phyloP scores from a whole-genome alignment of 345 rosid species.

The Rhodamnia argentea region DNA sequence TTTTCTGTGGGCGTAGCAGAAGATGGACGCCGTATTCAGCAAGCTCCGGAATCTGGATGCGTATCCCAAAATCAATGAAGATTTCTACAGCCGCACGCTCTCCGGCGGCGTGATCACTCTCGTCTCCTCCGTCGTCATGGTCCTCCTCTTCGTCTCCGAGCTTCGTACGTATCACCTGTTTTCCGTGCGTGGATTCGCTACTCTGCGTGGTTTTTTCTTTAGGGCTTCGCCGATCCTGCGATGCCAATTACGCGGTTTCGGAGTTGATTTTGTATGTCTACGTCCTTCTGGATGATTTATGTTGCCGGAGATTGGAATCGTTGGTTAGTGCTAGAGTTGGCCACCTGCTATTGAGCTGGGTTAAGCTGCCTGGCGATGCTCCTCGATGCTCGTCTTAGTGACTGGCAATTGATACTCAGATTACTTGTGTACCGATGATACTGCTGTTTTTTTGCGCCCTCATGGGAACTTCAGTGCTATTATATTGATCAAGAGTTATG shows the following conservation, averaged over 20 bases:
- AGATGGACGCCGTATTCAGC: slow-evolving; percentile 64
- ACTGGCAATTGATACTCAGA: background rate
- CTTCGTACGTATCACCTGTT: slow-evolving; percentile 29
- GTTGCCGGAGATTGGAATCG: background rate
- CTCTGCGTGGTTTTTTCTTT: background rate
- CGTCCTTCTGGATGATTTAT: background rate
- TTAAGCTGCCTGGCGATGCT: background rate
- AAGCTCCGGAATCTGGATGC: slow-evolving; percentile 85
- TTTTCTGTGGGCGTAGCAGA: background rate
- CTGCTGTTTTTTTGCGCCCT: background rate
- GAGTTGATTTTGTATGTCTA: background rate
- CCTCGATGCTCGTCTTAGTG: background rate
- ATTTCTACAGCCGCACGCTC: slow-evolving; percentile 89
- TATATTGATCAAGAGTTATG: background rate
- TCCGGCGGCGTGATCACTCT: slow-evolving; percentile 94
- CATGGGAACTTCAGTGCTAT: background rate
- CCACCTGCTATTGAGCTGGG: background rate
- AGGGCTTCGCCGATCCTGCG: background rate
- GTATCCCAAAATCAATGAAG: slow-evolving; percentile 93
- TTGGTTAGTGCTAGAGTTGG: background rate
- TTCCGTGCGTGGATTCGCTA: background rate
- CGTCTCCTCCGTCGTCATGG: slow-evolving; percentile 79
- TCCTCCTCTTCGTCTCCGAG: slow-evolving; percentile 94
- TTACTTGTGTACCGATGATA: background rate
- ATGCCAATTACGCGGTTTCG: background rate